These are phyloP conservation scores for Vigna nakashimae DNA, from an alignment of 306 rosid species.

Conservation along the genomic window DNA sequence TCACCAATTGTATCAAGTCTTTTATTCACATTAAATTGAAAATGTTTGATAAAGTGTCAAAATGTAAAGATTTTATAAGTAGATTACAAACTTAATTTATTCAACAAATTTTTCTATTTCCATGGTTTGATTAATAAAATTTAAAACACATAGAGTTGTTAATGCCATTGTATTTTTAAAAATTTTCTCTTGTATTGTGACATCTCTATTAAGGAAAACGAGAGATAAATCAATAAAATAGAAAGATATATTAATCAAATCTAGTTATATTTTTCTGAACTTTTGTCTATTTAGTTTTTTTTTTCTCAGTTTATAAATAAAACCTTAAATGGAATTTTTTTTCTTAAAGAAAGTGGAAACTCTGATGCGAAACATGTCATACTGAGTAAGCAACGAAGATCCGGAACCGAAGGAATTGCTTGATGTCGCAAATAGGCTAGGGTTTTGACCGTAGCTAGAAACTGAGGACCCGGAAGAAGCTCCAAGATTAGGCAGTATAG, in stretches of 20 bases:
- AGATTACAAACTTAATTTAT: neutral
- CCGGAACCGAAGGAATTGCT: neutral
- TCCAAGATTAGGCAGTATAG: constrained; percentile 3
- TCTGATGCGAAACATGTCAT: neutral
- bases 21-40: too few relatives aligned
- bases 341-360: neutral
- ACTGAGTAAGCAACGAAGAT: constrained; percentile 17
- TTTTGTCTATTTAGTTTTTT: too few relatives aligned
- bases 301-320: neutral
- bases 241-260: neutral
- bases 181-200: neutral
- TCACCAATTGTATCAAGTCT: too few relatives aligned
- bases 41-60: too few relatives aligned
- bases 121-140: too few relatives aligned
- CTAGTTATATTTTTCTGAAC: neutral
- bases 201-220: neutral
- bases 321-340: neutral
- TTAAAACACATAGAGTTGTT: neutral
- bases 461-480: constrained; percentile 6
- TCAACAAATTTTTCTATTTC: too few relatives aligned
- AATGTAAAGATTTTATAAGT: too few relatives aligned
- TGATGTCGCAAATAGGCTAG: neutral
- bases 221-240: neutral
- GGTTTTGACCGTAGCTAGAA: neutral
- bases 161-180: neutral